These are phyloP conservation scores for Aureobasidium sp. DNA, from an alignment of 2,329 filamentous ascomycete species.

Conservation along the genomic window DNA sequence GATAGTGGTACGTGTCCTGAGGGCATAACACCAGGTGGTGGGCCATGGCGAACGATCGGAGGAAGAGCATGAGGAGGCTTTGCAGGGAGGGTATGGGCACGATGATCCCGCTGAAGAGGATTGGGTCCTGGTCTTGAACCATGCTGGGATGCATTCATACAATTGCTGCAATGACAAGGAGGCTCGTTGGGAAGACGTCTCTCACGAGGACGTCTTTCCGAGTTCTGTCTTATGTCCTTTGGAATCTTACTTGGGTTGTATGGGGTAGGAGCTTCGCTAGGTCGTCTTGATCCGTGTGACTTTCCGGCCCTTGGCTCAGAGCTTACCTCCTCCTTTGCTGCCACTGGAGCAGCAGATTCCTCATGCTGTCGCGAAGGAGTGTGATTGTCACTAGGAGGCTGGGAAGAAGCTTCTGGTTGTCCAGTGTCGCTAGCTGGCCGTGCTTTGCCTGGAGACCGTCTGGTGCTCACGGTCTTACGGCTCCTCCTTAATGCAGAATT, in stretches of 20 bases:
- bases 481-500: constrained; percentile 5
- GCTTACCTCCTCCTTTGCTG: not conserved
- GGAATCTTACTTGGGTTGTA: not conserved
- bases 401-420: not conserved
- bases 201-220: not conserved
- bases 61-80: not conserved
- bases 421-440: not conserved
- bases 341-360: not conserved
- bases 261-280: not conserved
- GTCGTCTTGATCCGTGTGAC: not conserved
- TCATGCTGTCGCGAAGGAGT: not conserved
- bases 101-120: not conserved
- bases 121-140: not conserved
- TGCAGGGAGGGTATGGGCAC: not conserved
- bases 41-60: not conserved
- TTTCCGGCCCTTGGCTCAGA: not conserved
- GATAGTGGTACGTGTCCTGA: not conserved
- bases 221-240: not conserved
- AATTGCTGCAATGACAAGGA: not conserved
- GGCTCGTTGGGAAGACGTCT: not conserved
- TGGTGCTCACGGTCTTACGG: not conserved
- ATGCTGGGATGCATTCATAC: not conserved
- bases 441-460: not conserved
- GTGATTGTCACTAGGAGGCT: not conserved
- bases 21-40: not conserved